Conservation (phyloP, 2,329 filamentous ascomycete genomes). For the Epichloe uncinata region DNA sequence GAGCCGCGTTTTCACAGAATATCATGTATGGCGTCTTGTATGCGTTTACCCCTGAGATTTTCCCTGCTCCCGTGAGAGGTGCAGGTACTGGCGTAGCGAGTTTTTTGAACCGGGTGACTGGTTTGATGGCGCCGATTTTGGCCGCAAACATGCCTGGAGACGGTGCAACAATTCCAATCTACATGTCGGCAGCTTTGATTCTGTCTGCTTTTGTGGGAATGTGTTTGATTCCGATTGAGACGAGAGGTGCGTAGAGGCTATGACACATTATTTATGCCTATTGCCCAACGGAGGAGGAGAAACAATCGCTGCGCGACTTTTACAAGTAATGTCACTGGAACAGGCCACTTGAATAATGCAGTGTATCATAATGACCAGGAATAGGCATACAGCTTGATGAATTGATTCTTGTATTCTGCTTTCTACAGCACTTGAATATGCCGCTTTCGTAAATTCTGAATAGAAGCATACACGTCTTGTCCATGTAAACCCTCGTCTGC, state of each 20-base stretch:
- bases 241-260: conserved; percentile 43
- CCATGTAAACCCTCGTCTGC: neutral
- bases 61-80: conserved; percentile 57
- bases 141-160: conserved; percentile 49
- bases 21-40: conserved; percentile 69
- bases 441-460: no score
- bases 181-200: conserved; percentile 42
- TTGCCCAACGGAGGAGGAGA: no score
- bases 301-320: no score
- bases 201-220: conserved; percentile 46
- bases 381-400: no score
- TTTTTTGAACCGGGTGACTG: conserved; percentile 55
- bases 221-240: conserved; percentile 50
- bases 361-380: no score
- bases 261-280: conserved; percentile 16
- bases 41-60: conserved; percentile 65
- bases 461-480: neutral
- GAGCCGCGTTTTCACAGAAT: conserved; percentile 60
- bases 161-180: conserved; percentile 43
- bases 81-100: conserved; percentile 61
- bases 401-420: no score
- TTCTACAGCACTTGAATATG: no score
- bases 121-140: conserved; percentile 55
- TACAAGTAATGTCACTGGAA: no score
- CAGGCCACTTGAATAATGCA: no score